Base-by-base conservation (phyloP, 2,329 filamentous ascomycete genomes). In the Pyrenophora tritici-repentis region DNA sequence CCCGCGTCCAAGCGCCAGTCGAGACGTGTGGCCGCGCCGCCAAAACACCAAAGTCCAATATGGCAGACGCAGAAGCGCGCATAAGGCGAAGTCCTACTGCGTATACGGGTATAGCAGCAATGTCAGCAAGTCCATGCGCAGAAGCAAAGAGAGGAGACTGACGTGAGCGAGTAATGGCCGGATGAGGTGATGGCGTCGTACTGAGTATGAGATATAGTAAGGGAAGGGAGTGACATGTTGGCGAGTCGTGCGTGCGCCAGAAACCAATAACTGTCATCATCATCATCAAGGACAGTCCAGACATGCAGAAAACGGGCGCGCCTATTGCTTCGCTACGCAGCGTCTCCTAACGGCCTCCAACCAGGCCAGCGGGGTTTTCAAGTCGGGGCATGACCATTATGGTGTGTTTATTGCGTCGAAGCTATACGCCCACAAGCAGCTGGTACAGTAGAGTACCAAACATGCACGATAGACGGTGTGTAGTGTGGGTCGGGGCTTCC, bases 371-470 rank as follows among this genome's bases (percentile, higher is more conserved):
- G n/a, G n/a, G n/a, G n/a, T n/a, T n/a, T n/a, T n/a, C 3, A 8
- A 29, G 24, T 9, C 6, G 5, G 24, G 10, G 6, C 24, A 29
- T 45, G 14, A 44, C 22, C 42, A 29, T 18, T n/a, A 17, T 34
- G 6, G 6, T 16, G 12, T 20, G 29, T 9, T 14, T 2, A 24
- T 50, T 50, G 40, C 47, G 35, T 50, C 47, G 45, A 46, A 14
- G 17, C 31, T 29, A 20, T n/a, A 20, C 20, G 37, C n/a, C n/a
- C n/a, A n/a, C n/a, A n/a, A n/a, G n/a, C n/a, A n/a, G n/a, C n/a
- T n/a, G n/a, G n/a, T n/a, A n/a, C 48, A 42, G 48, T 51, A 51
- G 49, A 51, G 49, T 51, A 51, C 49, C 49, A 48, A 42, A 51
- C 37, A 48, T 18, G 26, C 38, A 36, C 20, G 49, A 51, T 51